Percentiles rank a stretch among this genome's conserved stretches.
Conservation (phyloP, 495 filamentous ascomycete genomes). For the Penicillium soppii region DNA sequence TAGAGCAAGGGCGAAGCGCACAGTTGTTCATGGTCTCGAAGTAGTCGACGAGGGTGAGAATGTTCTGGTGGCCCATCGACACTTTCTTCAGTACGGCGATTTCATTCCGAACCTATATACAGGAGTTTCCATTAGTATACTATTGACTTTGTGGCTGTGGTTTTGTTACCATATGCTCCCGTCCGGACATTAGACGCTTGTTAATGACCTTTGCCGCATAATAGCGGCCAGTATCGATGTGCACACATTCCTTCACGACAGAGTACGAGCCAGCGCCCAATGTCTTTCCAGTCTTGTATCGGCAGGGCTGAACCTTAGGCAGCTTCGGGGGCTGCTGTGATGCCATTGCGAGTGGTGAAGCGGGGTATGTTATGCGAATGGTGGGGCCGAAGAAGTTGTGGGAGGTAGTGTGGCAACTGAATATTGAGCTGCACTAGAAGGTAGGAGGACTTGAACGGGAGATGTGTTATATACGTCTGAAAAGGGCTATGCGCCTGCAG, state of each 20-base stretch:
- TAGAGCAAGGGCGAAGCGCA: slow-evolving; percentile 35
- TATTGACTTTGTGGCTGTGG: not conserved
- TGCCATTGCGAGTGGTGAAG: slow-evolving; percentile 30
- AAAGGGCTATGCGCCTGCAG: slow-evolving; percentile 11
- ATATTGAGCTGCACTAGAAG: too few relatives aligned
- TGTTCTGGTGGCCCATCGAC: slow-evolving; percentile 97
- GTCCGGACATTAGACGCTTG: slow-evolving; percentile 94
- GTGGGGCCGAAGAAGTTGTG: slow-evolving; percentile 1
- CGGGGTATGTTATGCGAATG: slow-evolving; percentile 39
- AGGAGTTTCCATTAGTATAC: not conserved
- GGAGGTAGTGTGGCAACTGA: too few relatives aligned
- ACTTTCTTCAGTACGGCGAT: slow-evolving; percentile 95
- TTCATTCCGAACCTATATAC: slow-evolving; percentile 84
- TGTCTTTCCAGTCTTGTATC: slow-evolving; percentile 99
- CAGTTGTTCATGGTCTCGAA: slow-evolving; percentile 99
- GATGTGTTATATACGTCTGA: slow-evolving; percentile 1
- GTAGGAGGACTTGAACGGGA: not conserved
- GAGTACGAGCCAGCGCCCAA: slow-evolving; percentile 95
- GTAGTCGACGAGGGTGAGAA: slow-evolving; percentile 95
- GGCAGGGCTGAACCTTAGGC: slow-evolving; percentile 71
- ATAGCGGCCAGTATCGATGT: slow-evolving; percentile 96
- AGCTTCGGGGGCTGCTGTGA: slow-evolving; percentile 39
- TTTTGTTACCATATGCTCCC: slow-evolving; percentile 87
- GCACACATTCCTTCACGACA: slow-evolving; percentile 99
- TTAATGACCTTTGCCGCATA: slow-evolving; percentile 99